Evolutionary conservation across 495 filamentous ascomycete genomes (phyloP).

Genomic region (Rhypophila decipiens): DNA sequence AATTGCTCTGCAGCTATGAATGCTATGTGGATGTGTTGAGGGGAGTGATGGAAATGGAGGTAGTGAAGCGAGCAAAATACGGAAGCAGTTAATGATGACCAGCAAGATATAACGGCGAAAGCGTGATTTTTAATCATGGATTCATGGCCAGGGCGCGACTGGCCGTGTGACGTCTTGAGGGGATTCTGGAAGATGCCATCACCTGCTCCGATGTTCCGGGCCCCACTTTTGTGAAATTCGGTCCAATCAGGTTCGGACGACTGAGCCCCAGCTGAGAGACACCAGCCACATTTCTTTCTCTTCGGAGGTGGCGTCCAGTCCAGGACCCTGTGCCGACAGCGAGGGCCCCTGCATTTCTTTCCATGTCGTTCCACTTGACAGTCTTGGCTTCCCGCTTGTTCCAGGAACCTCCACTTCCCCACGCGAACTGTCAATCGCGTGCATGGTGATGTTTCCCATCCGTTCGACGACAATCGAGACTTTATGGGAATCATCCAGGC

Average conservation of each 20-base stretch:
- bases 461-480: no score
- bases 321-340: no score
- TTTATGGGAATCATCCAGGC: no score
- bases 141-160: background rate
- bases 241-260: background rate
- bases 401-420: no score
- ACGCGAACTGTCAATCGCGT: no score
- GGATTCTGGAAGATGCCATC: slow-evolving; percentile 14
- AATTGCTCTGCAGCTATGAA: background rate
- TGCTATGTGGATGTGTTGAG: background rate
- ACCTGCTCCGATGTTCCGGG: background rate
- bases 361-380: no score
- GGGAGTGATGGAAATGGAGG: background rate
- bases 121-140: background rate
- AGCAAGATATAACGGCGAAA: background rate
- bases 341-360: no score
- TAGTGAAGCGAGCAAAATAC: no score
- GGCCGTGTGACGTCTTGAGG: slow-evolving; percentile 1
- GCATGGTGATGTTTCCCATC: no score
- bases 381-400: no score
- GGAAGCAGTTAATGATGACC: background rate
- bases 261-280: background rate
- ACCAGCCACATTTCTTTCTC: background rate
- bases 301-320: background rate
- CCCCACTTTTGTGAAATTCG: background rate